These are phyloP conservation scores for Boletus sp. DNA, from an alignment of 768 basidiomycete genomes.

Conservation along the genomic window DNA sequence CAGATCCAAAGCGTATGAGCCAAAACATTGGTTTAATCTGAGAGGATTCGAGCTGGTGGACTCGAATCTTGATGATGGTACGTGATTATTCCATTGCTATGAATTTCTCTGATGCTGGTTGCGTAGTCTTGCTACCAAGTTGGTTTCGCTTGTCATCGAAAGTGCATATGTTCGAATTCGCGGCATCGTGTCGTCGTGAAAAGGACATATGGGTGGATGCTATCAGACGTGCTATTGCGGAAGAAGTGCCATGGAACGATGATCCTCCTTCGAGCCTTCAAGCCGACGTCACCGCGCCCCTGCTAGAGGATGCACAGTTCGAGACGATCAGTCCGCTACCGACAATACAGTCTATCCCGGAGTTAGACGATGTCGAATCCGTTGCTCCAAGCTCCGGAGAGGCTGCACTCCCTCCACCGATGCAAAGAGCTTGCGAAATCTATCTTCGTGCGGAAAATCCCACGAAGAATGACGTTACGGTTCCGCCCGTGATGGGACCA, in stretches of 20 bases:
- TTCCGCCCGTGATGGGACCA: slow-evolving; percentile 23
- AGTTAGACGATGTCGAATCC: slow-evolving; percentile 32
- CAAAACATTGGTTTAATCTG: slow-evolving; percentile 85
- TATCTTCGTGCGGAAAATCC: slow-evolving; percentile 20
- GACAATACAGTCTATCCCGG: slow-evolving; percentile 59
- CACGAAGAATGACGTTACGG: slow-evolving; percentile 18
- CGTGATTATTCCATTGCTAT: slow-evolving; percentile 30
- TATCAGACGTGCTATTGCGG: slow-evolving; percentile 52
- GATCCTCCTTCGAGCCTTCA: slow-evolving; percentile 67
- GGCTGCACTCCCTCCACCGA: background rate
- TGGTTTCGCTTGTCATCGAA: slow-evolving; percentile 72
- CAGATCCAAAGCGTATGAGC: slow-evolving; percentile 80
- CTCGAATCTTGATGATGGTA: slow-evolving; percentile 71
- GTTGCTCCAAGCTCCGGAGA: slow-evolving; percentile 7
- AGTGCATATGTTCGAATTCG: slow-evolving; percentile 80
- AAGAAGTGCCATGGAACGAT: slow-evolving; percentile 47
- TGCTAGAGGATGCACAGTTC: slow-evolving; percentile 38
- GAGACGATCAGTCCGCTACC: slow-evolving; percentile 44
- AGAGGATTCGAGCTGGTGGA: slow-evolving; percentile 70
- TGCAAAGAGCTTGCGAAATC: slow-evolving; percentile 10
- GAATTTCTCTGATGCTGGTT: slow-evolving; percentile 6
- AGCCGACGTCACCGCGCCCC: slow-evolving; percentile 38
- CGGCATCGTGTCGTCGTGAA: slow-evolving; percentile 80
- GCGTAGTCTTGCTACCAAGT: slow-evolving; percentile 72
- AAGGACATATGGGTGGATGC: slow-evolving; percentile 84